phyloP scores from a whole-genome alignment of 2,329 filamentous ascomycete genomes.

The Escovopsis sp. region DNA sequence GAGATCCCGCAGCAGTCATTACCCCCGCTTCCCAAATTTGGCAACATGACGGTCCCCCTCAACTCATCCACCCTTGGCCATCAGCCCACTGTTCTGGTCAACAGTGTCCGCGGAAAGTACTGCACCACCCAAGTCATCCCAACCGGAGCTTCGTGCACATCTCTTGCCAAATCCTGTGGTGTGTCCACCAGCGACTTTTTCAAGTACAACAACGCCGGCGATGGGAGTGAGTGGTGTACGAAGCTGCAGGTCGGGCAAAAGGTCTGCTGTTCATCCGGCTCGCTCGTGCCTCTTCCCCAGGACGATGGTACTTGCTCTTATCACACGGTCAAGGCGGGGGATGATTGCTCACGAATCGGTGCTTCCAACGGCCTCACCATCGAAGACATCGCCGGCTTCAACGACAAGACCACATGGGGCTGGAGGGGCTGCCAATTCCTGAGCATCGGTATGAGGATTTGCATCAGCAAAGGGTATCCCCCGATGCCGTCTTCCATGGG shows the following conservation, averaged over 20 bases:
- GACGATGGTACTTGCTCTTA: slow-evolving; percentile 21
- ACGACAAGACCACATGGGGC: slow-evolving; percentile 14
- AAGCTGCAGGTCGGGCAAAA: slow-evolving; percentile 18
- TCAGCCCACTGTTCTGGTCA: neutral
- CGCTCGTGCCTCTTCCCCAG: slow-evolving; percentile 18
- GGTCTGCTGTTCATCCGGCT: slow-evolving; percentile 24
- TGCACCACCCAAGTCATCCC: neutral
- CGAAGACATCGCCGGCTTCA: slow-evolving; percentile 10
- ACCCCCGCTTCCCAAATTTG: neutral
- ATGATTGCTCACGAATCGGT: slow-evolving; percentile 19
- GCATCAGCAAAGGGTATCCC: slow-evolving; percentile 10
- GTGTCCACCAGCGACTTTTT: slow-evolving; percentile 23
- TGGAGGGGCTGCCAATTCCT: slow-evolving; percentile 11
- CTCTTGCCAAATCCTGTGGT: slow-evolving; percentile 23
- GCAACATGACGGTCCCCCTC: neutral
- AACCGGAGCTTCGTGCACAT: slow-evolving; percentile 21
- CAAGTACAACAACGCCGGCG: slow-evolving; percentile 22
- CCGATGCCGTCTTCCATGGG: slow-evolving; percentile 10
- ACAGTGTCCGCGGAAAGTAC: neutral
- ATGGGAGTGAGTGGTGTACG: slow-evolving; percentile 14
- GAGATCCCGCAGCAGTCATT: neutral
- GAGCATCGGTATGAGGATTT: slow-evolving; percentile 7
- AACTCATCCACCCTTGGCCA: neutral
- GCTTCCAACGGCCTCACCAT: slow-evolving; percentile 8
- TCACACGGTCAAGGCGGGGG: slow-evolving; percentile 17